Evolutionary conservation across 2,329 filamentous ascomycete genomes (phyloP), one percentile per base, ranked within the genome.

Genomic region (Fusarium siculi): DNA sequence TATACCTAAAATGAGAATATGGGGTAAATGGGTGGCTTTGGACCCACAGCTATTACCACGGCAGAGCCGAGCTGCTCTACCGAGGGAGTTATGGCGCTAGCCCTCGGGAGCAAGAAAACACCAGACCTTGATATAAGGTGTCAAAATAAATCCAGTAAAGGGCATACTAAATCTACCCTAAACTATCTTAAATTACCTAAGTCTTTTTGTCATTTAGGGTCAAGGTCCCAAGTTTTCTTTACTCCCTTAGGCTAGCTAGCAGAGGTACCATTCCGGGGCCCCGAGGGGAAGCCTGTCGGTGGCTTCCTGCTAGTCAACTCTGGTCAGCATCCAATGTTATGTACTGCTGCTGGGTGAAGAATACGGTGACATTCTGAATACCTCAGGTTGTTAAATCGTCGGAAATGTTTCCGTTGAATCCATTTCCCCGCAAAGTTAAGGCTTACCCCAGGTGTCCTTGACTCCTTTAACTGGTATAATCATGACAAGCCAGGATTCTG

Each of bases 21-120:
- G 47, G 30, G 30, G 47, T 50, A 34, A 7, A 50, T 34, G 30
- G n/a, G 30, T 7, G 4, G 9, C 16, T 19, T 9, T 23, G 21
- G 47, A 50, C 21, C 47, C 47, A 50, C 30, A 50, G 28, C 30
- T 34, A 50, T 34, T 34, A 50, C 47, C 47, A 23, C 28, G 47
- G 47, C 16, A 50, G n/a, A 50, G 16, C 11, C 8, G 7, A 50
- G 30, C 21, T 18, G 30, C 47, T 50, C 47, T 50, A 18, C 47
- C 47, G 47, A 50, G 47, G 47, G 21, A 32, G 32, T 32, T 32
- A 32, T 2, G 5, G 32, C 32, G 32, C 32, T 32, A 32, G 32
- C 12, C 12, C 5, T 5, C 5, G 32, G 32, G 32, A 32, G 32
- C 5, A 32, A 32, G 11, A 32, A 32, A 32, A 5, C 5, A 32